Base-by-base conservation (phyloP, 129 eudicot species). In the Pittosporum tobira region DNA sequence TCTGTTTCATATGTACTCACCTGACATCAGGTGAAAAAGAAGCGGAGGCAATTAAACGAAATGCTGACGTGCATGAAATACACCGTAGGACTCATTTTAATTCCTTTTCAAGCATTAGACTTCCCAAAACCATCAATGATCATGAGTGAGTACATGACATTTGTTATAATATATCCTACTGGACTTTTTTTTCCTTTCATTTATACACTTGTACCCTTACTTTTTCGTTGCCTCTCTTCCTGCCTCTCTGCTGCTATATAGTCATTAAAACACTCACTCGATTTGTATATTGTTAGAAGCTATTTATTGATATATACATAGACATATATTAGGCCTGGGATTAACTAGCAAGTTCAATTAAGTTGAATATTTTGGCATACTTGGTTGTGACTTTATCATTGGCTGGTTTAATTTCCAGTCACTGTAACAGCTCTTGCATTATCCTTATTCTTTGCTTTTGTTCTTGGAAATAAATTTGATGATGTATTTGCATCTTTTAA, bases 21-120 rank as follows among this genome's bases (percentile, higher is more conserved):
- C 82, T 93, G 15, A 84, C 93, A 29, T 84, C 99, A 14, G 99
- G 99, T 16, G 99, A 93, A 71, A 84, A 51, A 59, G 99, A 93
- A 14, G 73, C 71, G 4, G 94, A 93, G 65, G 71, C 71, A 59
- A 34, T 63, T 23, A 93, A 87, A 81, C 72, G 99, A 75, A 93
- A 84, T 58, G 86, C 88, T 2, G 99, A 87, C 71, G 99, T 93
- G 51, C 85, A 79, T 50, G 99, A 93, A 72, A 93, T 93, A 66
- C 94, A 72, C 70, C 74, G 81, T 47, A 73, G 94, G 75, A 93
- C 99, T 28, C 96, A 67, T 45, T 93, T 93, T 47, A 76, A 62
- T 69, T 47, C 85, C 5, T 29, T 48, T 57, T 53, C 78, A 37
- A 75, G 40, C 29, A 29, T 76, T 23, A 80, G 84, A 38, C 87